Base-by-base conservation (phyloP, 768 basidiomycete species). In the Rhodosporidiobolus sp. region DNA sequence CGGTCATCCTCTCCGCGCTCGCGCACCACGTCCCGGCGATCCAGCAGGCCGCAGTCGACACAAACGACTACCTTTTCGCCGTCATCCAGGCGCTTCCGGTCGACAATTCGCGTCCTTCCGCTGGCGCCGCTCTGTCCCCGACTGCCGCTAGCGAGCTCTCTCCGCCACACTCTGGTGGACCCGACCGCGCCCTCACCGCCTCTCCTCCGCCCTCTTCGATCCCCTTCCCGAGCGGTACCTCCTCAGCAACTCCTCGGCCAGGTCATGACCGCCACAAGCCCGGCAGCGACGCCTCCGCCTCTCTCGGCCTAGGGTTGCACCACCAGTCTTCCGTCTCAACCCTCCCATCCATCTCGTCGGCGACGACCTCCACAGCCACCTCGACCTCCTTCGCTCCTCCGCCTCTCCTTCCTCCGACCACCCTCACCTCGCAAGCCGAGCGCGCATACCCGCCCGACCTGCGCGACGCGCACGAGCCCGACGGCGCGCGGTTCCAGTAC, bases 1-100 rank as follows among this genome's bases (percentile, higher is more conserved):
- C 91, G 16, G 91, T 92, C 16, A 90, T 99, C 68, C 85, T 99
- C 24, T 93, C 94, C 14, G 96, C 95, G 78, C 88, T 99, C 59
- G 94, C 95, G 0, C 92, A 95, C 75, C 91, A 94, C 77, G 90
- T 89, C 60, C 83, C 87, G 1, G 89, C 89, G 85, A 97, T 98
- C 70, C 91, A 94, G 78, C 85, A 87, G 1, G 90, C 89, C 7
- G 96, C 96, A 1, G 85, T 87, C 56, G 87, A 89, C 46, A 93
- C 93, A 50, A 97, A 98, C 79, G 89, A 90, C 74, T 85, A 88
- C 14, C 86, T 99, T 22, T 87, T 88, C 75, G 86, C 85, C 65
- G 92, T 95, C 53, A 92, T 99, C 24, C 91, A 94, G 79, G 86
- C 86, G 38, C 85, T 95, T 7, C 94, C 94, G 35, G 85, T 59